A percentile compares a stretch with the other conserved stretches of the same genome.
Conservation (phyloP, 1,284 basidiomycete genomes). For the Irpex lacteus region DNA sequence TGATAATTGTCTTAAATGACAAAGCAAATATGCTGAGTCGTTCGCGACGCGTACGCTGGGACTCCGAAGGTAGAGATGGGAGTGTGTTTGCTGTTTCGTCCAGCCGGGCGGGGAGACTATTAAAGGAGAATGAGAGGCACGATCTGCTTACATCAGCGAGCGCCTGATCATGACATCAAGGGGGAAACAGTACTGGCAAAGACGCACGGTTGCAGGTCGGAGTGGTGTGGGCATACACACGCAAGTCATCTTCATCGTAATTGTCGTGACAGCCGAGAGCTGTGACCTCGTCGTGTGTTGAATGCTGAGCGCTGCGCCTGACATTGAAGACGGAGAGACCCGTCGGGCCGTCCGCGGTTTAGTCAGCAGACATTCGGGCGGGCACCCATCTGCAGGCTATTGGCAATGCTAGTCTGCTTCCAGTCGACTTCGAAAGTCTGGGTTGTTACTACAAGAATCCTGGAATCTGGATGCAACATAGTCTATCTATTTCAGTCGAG, state of each 20-base stretch:
- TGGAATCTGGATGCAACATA: background rate
- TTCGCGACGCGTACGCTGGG: background rate
- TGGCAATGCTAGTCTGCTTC: background rate
- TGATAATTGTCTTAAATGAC: background rate
- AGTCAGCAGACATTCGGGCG: background rate
- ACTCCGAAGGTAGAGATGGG: background rate
- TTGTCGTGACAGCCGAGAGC: background rate
- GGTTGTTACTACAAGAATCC: background rate
- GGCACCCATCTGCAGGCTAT: background rate
- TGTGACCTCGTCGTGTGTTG: background rate
- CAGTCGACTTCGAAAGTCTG: background rate
- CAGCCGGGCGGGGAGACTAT: background rate
- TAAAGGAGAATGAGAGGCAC: background rate
- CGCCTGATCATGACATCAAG: constrained; percentile 2
- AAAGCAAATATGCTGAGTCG: background rate
- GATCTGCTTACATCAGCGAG: constrained; percentile 1
- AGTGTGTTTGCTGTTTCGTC: background rate
- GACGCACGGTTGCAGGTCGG: background rate
- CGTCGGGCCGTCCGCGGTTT: background rate
- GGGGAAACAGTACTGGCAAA: background rate
- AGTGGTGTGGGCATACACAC: background rate
- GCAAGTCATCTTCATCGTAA: background rate
- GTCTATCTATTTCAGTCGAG: background rate
- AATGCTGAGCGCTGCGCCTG: background rate
- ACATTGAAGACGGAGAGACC: background rate